phyloP scores from a whole-genome alignment of 495 filamentous ascomycete species.

The Parathielavia hyrcaniae region DNA sequence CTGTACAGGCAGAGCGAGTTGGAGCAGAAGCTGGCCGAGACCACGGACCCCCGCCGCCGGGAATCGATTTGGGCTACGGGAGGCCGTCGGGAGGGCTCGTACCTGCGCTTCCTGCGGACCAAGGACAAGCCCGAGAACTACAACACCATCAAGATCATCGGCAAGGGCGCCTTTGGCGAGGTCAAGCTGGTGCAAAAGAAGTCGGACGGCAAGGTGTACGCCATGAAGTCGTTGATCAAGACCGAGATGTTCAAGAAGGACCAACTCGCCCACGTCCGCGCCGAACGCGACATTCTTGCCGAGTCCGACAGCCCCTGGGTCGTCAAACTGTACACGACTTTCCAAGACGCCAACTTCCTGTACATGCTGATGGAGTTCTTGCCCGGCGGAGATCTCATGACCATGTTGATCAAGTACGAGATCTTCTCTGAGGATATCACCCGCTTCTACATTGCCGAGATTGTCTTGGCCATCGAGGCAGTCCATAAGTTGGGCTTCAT shows the following conservation, averaged over 20 bases:
- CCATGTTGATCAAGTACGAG: conserved; percentile 99
- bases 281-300: conserved; percentile 93
- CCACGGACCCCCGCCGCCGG: conserved; percentile 63
- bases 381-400: conserved; percentile 97
- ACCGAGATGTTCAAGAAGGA: conserved; percentile 99
- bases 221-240: conserved; percentile 96
- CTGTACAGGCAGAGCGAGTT: conserved; percentile 73
- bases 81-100: conserved; percentile 78
- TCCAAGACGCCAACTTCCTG: conserved; percentile 90
- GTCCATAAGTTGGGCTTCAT: conserved; percentile 98
- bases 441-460: conserved; percentile 98
- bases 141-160: conserved; percentile 91
- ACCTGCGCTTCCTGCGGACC: conserved; percentile 88
- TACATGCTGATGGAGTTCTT: conserved; percentile 99
- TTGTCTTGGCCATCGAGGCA: conserved; percentile 93
- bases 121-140: conserved; percentile 90
- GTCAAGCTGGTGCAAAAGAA: conserved; percentile 95
- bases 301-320: conserved; percentile 99
- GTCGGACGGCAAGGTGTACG: conserved; percentile 94
- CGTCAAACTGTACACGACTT: conserved; percentile 94
- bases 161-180: conserved; percentile 98
- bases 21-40: conserved; percentile 70
- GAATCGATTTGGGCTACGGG: conserved; percentile 70
- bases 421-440: conserved; percentile 99
- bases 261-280: conserved; percentile 95